Base-by-base conservation (phyloP, 768 basidiomycete genomes). In the Tricholoma flavovirens region DNA sequence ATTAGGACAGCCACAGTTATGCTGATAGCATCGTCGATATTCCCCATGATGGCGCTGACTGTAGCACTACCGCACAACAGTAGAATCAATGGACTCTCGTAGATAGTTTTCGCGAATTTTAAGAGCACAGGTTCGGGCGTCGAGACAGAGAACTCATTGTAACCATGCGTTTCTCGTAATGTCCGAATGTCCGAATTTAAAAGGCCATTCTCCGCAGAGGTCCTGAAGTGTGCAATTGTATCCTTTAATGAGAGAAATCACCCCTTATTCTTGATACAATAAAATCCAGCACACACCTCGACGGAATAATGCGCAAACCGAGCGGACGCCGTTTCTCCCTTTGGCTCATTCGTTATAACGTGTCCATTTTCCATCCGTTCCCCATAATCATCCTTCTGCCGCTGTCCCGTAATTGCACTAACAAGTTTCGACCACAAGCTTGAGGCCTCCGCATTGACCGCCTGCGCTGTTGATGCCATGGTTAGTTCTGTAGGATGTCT, bases 101-200 rank as follows among this genome's bases (percentile, higher is more conserved):
- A 97, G 50, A 98, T 93, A 33, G 90, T 95, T 70, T 95, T 94
- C 12, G 87, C 85, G 67, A 98, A 98, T 72, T 97, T 97, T 66
- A 94, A 71, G 38, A 87, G 72, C 8, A 87, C 70, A 0, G 91
- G 87, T 64, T 97, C 93, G 2, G 92, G 85, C 0, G 88, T 75
- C 0, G 82, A 80, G 11, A 98, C 90, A 1, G 90, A 83, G 68
- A 98, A 98, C 71, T 98, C 95, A 73, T 98, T 98, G 69, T 92
- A 95, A 2, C 93, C 93, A 61, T 93, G 83, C 2, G 73, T 75
- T 24, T 79, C 78, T 32, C 85, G 83, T 21, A 95, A 75, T 22
- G 76, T 71, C 2, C 83, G 75, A 35, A 96, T 79, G 52, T 84
- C 79, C 15, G 82, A 71, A 26, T 79, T 74, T 0, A 87, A 69